Evolutionary conservation across 2,329 filamentous ascomycete genomes (phyloP), one percentile per base, ranked within the genome.

Genomic region (Akanthomyces uredinophilus): DNA sequence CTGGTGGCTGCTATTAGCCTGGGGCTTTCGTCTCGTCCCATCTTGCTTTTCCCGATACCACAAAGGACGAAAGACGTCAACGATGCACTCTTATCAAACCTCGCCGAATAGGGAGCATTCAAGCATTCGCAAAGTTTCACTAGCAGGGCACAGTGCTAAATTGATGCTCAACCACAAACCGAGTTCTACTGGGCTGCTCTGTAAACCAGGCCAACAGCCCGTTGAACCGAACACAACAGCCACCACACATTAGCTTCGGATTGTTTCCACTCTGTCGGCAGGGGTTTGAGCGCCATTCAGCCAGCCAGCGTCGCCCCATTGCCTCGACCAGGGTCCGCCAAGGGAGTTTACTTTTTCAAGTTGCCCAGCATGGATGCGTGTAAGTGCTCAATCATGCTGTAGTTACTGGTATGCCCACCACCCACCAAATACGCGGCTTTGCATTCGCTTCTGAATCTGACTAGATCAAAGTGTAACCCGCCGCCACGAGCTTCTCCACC

Each of bases 281-380:
- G 27, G 47, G 56, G 27, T 35, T 32, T 22, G 56, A 59, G 47
- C 47, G 57, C 24, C 32, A 35, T 35, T 11, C 32, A 35, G 32
- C 32, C 32, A 35, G 32, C 32, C 22, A n/a, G 51, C 51, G 24
- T 8, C n/a, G n/a, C 20, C 39, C 50, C 41, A 27, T 52, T 60
- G 58, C 29, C 29, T 53, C 47, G 57, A 60, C 57, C 27, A 53
- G 49, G 27, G 24, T 22, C 46, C 35, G 35, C 24, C 47, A 58
- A 50, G 35, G 55, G 35, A 43, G 22, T 20, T 18, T 37, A 32
- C 46, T 39, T 60, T 46, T 47, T 41, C 20, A 58, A 29, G 20
- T 46, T 20, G 7, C 44, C 20, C n/a, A 20, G 32, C 14, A 39
- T 24, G 44, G 35, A 49, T n/a, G 22, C 16, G 44, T 47, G 55